Conservation (phyloP, 257 asterid species). For the Paulownia fortunei region DNA sequence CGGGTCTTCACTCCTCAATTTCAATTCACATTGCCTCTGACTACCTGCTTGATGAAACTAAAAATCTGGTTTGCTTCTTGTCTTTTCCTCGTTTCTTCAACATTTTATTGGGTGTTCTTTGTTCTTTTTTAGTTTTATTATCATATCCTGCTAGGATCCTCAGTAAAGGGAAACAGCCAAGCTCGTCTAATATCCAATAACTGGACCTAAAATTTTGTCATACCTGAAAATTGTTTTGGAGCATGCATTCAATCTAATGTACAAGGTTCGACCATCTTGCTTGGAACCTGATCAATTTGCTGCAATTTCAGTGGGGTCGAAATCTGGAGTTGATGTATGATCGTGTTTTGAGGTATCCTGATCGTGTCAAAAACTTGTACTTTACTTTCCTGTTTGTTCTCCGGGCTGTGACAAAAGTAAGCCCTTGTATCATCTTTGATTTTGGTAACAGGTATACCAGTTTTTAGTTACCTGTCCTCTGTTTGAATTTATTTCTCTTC, state of each 20-base stretch:
- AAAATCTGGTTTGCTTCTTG: slow-evolving; percentile 56
- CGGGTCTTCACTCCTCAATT: slow-evolving; percentile 94
- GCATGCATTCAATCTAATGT: neutral
- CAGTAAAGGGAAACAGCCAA: neutral
- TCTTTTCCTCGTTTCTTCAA: slow-evolving; percentile 22
- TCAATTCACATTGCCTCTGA: slow-evolving; percentile 88
- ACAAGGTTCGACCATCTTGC: neutral
- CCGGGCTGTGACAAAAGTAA: slow-evolving; percentile 92
- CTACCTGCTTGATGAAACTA: slow-evolving; percentile 85
- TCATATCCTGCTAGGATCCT: slow-evolving; percentile 10
- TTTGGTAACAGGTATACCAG: neutral
- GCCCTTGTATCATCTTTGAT: slow-evolving; percentile 25
- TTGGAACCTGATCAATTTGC: slow-evolving; percentile 36
- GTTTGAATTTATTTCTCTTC: slow-evolving; percentile 12
- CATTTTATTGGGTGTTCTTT: neutral
- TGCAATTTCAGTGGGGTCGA: slow-evolving; percentile 85
- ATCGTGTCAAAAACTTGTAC: slow-evolving; percentile 87
- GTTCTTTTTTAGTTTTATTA: neutral
- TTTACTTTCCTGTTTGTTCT: slow-evolving; percentile 95
- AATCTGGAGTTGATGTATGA: slow-evolving; percentile 78
- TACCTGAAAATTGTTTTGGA: neutral
- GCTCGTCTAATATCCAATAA: slow-evolving; percentile 5
- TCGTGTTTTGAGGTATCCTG: slow-evolving; percentile 88
- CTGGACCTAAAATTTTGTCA: neutral
- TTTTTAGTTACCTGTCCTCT: slow-evolving; percentile 9